Percentiles rank a stretch among this genome's conserved stretches.
Conservation (phyloP, 2,329 filamentous ascomycete genomes). For the Fusarium anthophilum region DNA sequence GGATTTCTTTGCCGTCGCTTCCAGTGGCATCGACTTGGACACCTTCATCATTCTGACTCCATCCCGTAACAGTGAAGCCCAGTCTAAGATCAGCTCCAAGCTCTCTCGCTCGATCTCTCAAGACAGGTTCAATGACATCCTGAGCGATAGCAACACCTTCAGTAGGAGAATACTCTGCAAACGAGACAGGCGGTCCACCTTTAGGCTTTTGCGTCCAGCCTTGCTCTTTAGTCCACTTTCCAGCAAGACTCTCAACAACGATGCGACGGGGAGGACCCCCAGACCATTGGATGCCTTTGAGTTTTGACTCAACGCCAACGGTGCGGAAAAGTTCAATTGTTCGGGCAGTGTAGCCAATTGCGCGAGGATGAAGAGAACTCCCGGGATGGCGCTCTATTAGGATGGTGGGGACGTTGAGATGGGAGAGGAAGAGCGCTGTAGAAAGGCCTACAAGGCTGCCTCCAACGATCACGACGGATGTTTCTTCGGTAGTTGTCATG, state of each 20-base stretch:
- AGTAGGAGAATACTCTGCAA: constrained; percentile 12
- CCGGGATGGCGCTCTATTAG: constrained; percentile 50
- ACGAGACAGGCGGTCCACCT: fast-evolving
- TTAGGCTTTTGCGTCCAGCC: constrained; percentile 21
- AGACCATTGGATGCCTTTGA: constrained; percentile 24
- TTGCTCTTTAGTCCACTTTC: constrained; percentile 36
- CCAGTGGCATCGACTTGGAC: constrained; percentile 3
- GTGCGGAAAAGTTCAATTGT: constrained; percentile 50
- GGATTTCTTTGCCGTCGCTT: constrained; percentile 10
- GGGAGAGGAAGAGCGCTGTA: constrained; percentile 49
- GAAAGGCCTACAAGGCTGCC: constrained; percentile 53
- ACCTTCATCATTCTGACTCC: constrained; percentile 32
- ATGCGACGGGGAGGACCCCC: constrained; percentile 33
- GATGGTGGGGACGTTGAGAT: constrained; percentile 44
- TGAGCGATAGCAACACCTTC: constrained; percentile 48
- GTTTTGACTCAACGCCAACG: constrained; percentile 38
- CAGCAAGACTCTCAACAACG: constrained; percentile 32
- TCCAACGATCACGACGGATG: constrained; percentile 50
- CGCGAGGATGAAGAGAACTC: constrained; percentile 50
- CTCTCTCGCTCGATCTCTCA: constrained; percentile 45
- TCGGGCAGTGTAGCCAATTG: constrained; percentile 49
- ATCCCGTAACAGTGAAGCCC: constrained; percentile 43
- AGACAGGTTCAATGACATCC: constrained; percentile 52
- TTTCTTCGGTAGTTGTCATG: neutral
- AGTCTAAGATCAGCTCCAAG: constrained; percentile 49